Conservation (phyloP, 768 basidiomycete species). For the Amanita fuliginea region DNA sequence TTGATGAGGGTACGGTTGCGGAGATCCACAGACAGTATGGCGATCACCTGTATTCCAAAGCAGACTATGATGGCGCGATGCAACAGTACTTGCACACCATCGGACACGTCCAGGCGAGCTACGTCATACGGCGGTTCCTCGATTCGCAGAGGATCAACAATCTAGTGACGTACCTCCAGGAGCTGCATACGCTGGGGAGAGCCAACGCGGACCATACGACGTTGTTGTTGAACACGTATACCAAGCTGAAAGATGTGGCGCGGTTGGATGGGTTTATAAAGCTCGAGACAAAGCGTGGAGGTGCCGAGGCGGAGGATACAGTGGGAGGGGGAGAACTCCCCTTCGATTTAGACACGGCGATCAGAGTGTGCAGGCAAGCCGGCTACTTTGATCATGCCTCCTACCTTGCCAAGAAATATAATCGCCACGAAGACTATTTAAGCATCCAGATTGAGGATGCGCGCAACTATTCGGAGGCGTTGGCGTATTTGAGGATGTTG, state of each 20-base stretch:
- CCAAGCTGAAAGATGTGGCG: conserved; percentile 86
- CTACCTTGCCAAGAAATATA: conserved; percentile 88
- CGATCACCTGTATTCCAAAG: conserved; percentile 83
- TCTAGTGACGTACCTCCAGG: conserved; percentile 92
- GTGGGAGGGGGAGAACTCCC: conserved; percentile 50
- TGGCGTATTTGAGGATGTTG: conserved; percentile 68
- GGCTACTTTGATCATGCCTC: conserved; percentile 93
- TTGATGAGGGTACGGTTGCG: conserved; percentile 66
- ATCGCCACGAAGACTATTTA: conserved; percentile 86
- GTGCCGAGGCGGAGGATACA: no score
- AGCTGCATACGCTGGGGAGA: conserved; percentile 78
- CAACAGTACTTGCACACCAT: conserved; percentile 86
- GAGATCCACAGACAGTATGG: conserved; percentile 89
- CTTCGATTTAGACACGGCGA: conserved; percentile 91
- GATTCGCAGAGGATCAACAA: conserved; percentile 95
- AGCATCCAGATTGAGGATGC: conserved; percentile 93
- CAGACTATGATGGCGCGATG: conserved; percentile 91
- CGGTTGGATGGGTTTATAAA: conserved; percentile 90
- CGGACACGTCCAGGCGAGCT: conserved; percentile 82
- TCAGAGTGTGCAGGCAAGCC: conserved; percentile 92
- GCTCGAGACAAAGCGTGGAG: conserved; percentile 53
- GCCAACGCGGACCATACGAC: conserved; percentile 98
- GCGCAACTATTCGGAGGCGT: conserved; percentile 68
- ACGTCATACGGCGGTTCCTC: conserved; percentile 94
- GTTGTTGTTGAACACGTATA: conserved; percentile 92